Conservation (phyloP, 768 basidiomycete genomes). For the Kwoniella sp. region DNA sequence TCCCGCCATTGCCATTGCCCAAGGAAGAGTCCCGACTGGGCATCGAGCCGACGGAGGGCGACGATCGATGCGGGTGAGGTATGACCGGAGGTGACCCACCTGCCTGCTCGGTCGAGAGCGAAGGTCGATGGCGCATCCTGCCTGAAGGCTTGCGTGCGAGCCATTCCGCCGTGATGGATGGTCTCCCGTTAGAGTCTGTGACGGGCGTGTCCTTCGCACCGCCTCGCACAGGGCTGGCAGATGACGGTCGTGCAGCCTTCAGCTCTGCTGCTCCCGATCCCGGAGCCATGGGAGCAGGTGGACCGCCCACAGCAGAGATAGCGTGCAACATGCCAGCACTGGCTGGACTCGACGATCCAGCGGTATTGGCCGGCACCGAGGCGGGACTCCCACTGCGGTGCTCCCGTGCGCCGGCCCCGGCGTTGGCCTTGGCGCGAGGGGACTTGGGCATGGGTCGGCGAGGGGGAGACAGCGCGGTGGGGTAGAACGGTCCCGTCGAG, state of each 20-base stretch:
- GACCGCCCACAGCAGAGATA: constrained; percentile 13
- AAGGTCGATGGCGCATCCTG: constrained; percentile 1
- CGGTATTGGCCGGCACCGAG: background rate
- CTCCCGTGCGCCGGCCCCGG: no score
- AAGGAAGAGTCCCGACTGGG: no score
- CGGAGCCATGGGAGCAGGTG: no score
- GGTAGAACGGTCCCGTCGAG: constrained; percentile 6
- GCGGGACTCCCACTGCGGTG: background rate
- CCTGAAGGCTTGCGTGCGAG: constrained; percentile 22
- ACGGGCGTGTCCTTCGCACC: no score
- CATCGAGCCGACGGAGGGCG: no score
- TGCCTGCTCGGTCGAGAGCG: constrained; percentile 4
- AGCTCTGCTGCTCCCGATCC: no score
- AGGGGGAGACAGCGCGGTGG: constrained; percentile 33
- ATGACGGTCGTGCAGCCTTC: no score
- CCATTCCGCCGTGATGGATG: constrained; percentile 16
- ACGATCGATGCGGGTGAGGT: no score
- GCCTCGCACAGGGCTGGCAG: no score
- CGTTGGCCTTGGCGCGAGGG: constrained; percentile 5
- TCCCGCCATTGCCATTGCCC: no score
- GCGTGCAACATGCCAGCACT: constrained; percentile 11
- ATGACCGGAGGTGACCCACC: no score
- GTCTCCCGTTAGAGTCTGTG: no score
- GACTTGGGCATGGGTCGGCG: constrained; percentile 28
- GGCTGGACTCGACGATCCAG: constrained; percentile 1